phyloP scores from a whole-genome alignment of 352 stramenopile genomes.

The Stramenopiles sp. region DNA sequence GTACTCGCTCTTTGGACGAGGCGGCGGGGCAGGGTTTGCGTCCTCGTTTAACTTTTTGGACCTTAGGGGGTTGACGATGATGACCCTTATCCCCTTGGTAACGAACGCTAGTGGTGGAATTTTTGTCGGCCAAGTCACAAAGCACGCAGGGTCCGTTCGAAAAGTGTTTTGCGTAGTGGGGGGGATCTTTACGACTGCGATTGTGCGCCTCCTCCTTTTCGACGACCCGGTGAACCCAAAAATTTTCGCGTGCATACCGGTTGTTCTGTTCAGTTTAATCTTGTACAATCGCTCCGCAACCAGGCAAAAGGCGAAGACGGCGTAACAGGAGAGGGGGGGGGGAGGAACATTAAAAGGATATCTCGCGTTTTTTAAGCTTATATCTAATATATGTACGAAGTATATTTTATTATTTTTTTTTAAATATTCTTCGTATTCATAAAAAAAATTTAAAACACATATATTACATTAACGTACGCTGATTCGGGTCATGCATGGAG shows the following conservation, averaged over 20 bases:
- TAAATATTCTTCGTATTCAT: too few species aligned
- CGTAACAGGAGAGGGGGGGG: not conserved
- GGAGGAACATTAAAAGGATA: too few species aligned
- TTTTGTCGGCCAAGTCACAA: conserved; percentile 59
- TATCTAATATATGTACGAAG: too few species aligned
- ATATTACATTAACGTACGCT: too few species aligned
- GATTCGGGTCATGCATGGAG: too few species aligned
- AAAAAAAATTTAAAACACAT: too few species aligned
- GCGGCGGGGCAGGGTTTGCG: too few species aligned
- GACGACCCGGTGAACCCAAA: not conserved
- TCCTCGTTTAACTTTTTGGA: conserved; percentile 26
- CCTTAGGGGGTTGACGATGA: conserved; percentile 45
- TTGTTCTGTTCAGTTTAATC: not conserved
- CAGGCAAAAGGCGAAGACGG: not conserved
- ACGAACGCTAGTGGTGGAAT: conserved; percentile 51
- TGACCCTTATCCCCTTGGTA: conserved; percentile 49
- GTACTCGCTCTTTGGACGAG: too few species aligned
- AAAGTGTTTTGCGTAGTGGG: conserved; percentile 65
- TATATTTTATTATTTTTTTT: too few species aligned
- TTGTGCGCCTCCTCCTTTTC: conserved; percentile 43
- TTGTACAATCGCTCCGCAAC: not conserved
- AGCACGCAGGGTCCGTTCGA: conserved; percentile 60
- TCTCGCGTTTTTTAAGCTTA: too few species aligned
- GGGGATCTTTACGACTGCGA: conserved; percentile 57
- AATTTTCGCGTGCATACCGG: not conserved